These are phyloP conservation scores for Chaetomium sp. DNA, from an alignment of 2,329 filamentous ascomycete genomes.

Conservation along the genomic window DNA sequence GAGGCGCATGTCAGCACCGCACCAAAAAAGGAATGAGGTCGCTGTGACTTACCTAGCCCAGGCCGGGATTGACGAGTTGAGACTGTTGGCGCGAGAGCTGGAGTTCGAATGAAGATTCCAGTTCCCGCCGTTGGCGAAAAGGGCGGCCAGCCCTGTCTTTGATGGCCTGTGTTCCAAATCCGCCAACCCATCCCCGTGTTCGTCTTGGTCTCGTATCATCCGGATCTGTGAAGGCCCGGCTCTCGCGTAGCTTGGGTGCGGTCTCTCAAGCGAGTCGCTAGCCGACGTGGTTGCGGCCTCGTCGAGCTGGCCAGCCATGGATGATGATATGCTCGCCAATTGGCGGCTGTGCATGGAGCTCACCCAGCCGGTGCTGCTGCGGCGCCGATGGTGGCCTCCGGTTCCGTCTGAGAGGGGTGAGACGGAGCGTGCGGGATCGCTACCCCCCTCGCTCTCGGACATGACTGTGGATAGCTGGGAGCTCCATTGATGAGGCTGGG, in stretches of 20 bases:
- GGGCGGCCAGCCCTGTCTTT: slow-evolving; percentile 54
- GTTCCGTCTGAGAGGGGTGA: slow-evolving; percentile 45
- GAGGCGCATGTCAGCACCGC: slow-evolving; percentile 7
- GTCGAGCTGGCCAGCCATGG: slow-evolving; percentile 50
- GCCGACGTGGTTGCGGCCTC: slow-evolving; percentile 40
- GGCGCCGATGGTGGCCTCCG: slow-evolving; percentile 39
- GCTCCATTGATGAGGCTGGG: slow-evolving; percentile 62
- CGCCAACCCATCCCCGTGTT: slow-evolving; percentile 64
- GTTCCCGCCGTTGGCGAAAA: slow-evolving; percentile 53
- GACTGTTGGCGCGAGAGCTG: slow-evolving; percentile 46
- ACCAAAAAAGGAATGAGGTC: neutral
- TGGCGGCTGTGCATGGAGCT: slow-evolving; percentile 55
- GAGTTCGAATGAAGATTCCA: slow-evolving; percentile 55
- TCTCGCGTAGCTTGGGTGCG: slow-evolving; percentile 49
- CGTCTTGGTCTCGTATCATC: slow-evolving; percentile 60
- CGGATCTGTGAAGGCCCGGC: slow-evolving; percentile 46
- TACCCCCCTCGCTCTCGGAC: slow-evolving; percentile 61
- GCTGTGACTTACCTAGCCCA: slow-evolving; percentile 54
- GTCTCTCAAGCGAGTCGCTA: slow-evolving; percentile 54
- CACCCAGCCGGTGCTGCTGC: slow-evolving; percentile 51
- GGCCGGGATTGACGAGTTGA: slow-evolving; percentile 51
- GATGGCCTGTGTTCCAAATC: slow-evolving; percentile 61
- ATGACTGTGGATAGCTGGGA: slow-evolving; percentile 65
- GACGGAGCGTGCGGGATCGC: slow-evolving; percentile 52
- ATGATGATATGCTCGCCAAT: slow-evolving; percentile 61